phyloP scores from a whole-genome alignment of 805 yeast genomes.

The Helenozyma baotianmanensis region DNA sequence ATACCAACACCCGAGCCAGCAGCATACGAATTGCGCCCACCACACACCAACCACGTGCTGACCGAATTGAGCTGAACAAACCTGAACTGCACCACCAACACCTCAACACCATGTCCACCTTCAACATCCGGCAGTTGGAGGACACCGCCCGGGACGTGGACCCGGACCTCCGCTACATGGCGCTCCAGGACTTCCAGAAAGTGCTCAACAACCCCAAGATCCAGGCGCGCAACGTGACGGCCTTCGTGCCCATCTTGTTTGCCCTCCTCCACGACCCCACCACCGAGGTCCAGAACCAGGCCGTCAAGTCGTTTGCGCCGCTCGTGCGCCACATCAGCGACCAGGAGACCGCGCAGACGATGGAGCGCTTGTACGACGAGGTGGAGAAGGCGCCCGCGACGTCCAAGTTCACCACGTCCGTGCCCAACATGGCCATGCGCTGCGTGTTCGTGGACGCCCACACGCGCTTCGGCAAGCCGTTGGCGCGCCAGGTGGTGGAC shows the following conservation, averaged over 20 bases:
- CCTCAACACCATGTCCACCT: slow-evolving; percentile 9
- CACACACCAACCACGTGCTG: too few relatives aligned
- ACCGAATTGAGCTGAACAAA: too few relatives aligned
- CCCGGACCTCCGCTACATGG: slow-evolving; percentile 83
- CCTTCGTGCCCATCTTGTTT: slow-evolving; percentile 37
- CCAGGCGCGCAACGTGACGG: slow-evolving; percentile 22
- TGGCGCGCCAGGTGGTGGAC: slow-evolving; percentile 30
- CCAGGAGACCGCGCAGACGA: slow-evolving; percentile 26
- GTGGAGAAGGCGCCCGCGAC: slow-evolving; percentile 14
- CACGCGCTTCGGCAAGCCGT: slow-evolving; percentile 18
- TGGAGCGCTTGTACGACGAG: slow-evolving; percentile 23
- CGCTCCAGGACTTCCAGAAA: slow-evolving; percentile 65
- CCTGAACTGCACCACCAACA: too few relatives aligned
- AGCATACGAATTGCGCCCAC: too few relatives aligned
- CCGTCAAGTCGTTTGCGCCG: slow-evolving; percentile 55
- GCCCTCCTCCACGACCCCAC: slow-evolving; percentile 53
- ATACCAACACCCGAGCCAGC: too few relatives aligned
- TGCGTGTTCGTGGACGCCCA: slow-evolving; percentile 34
- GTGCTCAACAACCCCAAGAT: slow-evolving; percentile 24
- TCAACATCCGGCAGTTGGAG: slow-evolving; percentile 26
- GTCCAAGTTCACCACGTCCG: slow-evolving; percentile 40
- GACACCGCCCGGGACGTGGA: slow-evolving; percentile 61
- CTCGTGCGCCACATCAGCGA: slow-evolving; percentile 35
- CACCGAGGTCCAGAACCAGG: slow-evolving; percentile 71
- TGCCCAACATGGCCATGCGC: slow-evolving; percentile 51